Base-by-base conservation (phyloP, 495 filamentous ascomycete genomes). In the Rostrohypoxylon terebratum region DNA sequence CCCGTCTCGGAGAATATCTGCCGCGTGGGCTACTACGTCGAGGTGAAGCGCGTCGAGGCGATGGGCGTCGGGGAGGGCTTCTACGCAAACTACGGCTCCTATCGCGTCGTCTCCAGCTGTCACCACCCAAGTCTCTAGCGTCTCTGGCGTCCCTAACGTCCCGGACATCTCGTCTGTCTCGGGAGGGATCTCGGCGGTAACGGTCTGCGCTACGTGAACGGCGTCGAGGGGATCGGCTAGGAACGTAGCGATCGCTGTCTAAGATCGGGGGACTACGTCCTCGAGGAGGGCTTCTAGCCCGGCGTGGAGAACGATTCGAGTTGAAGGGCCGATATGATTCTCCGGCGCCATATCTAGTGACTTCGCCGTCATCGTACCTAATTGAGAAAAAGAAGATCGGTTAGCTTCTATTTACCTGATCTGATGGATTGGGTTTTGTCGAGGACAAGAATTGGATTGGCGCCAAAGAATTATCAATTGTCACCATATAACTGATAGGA, bases 291-390 rank as follows among this genome's bases (percentile, higher is more conserved):
- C 82, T 85, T 63, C 81, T 77, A 40, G 77, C 77, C 34, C 80
- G 78, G 34, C 80, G 82, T 11, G 84, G 83, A 23, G 82, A 81
- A 25, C 83, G 82, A 63, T 82, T 81, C 5, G 84, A 79, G 65
- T 83, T 84, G 58, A 79, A 82, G 4, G 86, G 86, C 36, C 86
- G 75, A 69, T 87, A 88, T 16, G 83, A 86, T 77, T 88, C 86
- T 0, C 86, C 86, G n/a, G 81, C 84, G 28, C 86, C 86, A 71
- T 87, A 85, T 65, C 81, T 81, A 44, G 84, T 81, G 18, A 87
- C 85, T 73, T 87, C 85, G 4, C 86, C 86, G 48, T 87, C 85
- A 63, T 86, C 85, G 72, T 85, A 86, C 63, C 83, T 85, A 61
- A 45, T 2, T 2, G 23, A 7, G 28, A 36, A 45, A 14, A 31